Evolutionary conservation across 148 eudicot genomes (phyloP).

Genomic region (Talinum fruticosum): DNA sequence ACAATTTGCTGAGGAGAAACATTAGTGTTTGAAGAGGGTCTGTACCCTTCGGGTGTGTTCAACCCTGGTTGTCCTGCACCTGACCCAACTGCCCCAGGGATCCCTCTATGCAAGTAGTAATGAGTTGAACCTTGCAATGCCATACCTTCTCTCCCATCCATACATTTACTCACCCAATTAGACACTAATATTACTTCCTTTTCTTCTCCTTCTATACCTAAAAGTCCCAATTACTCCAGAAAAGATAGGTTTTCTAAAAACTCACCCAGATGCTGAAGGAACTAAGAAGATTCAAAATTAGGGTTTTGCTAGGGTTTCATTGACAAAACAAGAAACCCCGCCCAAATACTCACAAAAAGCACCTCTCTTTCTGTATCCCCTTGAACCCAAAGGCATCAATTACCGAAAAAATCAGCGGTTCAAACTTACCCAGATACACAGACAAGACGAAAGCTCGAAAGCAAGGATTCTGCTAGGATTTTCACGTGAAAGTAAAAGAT

Average conservation of each 20-base stretch:
- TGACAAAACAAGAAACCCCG: constrained; percentile 6
- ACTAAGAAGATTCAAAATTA: background rate
- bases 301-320: constrained; percentile 19
- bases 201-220: background rate
- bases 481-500: constrained; percentile 4
- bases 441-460: constrained; percentile 14
- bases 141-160: constrained; percentile 59
- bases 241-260: constrained; percentile 3
- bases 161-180: constrained; percentile 37
- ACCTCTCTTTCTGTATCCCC: background rate
- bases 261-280: constrained; percentile 22
- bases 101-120: constrained; percentile 40
- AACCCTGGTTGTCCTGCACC: constrained; percentile 29
- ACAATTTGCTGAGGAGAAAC: constrained; percentile 28
- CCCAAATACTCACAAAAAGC: constrained; percentile 7
- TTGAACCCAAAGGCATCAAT: background rate
- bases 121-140: constrained; percentile 46
- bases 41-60: constrained; percentile 28
- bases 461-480: constrained; percentile 17
- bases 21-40: constrained; percentile 41
- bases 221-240: constrained; percentile 8
- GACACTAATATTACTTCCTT: background rate
- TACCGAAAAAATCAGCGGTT: background rate
- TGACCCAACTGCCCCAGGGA: constrained; percentile 25
- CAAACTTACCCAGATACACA: constrained; percentile 28